phyloP scores from a whole-genome alignment of 2,329 filamentous ascomycete species.

The Penicillium janthinellum region DNA sequence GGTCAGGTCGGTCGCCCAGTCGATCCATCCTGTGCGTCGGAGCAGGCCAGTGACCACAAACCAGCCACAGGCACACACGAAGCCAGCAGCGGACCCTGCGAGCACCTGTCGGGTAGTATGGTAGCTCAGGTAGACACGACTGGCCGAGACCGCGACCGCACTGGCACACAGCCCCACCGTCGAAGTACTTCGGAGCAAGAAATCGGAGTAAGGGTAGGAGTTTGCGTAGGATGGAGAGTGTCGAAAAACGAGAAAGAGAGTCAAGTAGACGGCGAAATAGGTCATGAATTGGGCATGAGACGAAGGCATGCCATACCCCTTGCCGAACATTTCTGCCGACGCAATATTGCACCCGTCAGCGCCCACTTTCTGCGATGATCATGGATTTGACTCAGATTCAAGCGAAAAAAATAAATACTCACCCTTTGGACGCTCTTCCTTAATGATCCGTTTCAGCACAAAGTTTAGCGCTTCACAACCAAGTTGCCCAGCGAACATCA shows the following conservation, averaged over 20 bases:
- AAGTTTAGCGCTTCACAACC: slow-evolving; percentile 92
- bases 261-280: slow-evolving; percentile 84
- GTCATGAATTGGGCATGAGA: slow-evolving; percentile 94
- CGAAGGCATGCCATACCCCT: slow-evolving; percentile 96
- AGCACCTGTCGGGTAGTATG: slow-evolving; percentile 86
- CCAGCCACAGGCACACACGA: slow-evolving; percentile 73
- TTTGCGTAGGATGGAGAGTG: slow-evolving; percentile 62
- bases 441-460: slow-evolving; percentile 82
- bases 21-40: slow-evolving; percentile 68
- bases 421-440: slow-evolving; percentile 83
- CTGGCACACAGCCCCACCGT: slow-evolving; percentile 61
- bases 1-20: slow-evolving; percentile 69
- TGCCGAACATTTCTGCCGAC: slow-evolving; percentile 68
- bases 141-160: slow-evolving; percentile 73
- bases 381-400: not conserved
- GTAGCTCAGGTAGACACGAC: slow-evolving; percentile 87
- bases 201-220: slow-evolving; percentile 43
- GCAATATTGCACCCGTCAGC: not conserved
- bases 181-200: slow-evolving; percentile 60
- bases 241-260: slow-evolving; percentile 80
- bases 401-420: slow-evolving; percentile 42
- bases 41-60: slow-evolving; percentile 70
- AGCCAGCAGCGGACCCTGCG: slow-evolving; percentile 73
- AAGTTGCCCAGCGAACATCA: slow-evolving; percentile 92
- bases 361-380: not conserved